Percentiles rank a stretch among this genome's conserved stretches.
These are phyloP conservation scores for Myriosclerotinia scirpicola DNA, from an alignment of 2,329 filamentous ascomycete species.

Conservation along the genomic window DNA sequence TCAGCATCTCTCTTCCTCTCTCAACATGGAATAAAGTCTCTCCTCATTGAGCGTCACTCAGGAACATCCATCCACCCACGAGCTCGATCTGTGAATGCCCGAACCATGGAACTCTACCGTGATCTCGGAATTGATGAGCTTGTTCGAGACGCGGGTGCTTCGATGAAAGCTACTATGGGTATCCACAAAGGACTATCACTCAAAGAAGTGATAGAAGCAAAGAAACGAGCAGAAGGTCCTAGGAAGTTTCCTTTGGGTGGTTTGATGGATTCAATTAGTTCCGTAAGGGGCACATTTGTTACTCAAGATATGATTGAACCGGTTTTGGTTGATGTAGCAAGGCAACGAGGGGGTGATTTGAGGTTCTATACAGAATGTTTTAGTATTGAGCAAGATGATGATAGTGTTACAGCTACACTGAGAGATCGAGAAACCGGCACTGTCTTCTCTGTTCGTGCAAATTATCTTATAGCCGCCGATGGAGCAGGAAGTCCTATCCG, in stretches of 20 bases:
- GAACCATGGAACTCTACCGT: conserved; percentile 44
- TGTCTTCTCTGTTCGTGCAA: conserved; percentile 34
- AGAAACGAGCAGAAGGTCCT: conserved; percentile 29
- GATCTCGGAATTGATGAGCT: conserved; percentile 37
- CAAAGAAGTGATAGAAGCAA: conserved; percentile 29
- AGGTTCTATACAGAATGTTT: conserved; percentile 41
- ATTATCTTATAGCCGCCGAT: conserved; percentile 45
- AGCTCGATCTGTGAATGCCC: conserved; percentile 41
- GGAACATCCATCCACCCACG: conserved; percentile 43
- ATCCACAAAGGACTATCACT: conserved; percentile 29
- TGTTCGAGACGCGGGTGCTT: conserved; percentile 30
- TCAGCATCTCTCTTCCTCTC: conserved; percentile 44
- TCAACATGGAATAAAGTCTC: conserved; percentile 38
- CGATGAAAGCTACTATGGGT: conserved; percentile 32
- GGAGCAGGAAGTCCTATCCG: conserved; percentile 40
- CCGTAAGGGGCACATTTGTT: conserved; percentile 36
- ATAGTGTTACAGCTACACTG: conserved; percentile 37
- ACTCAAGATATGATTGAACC: conserved; percentile 47
- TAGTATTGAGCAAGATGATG: conserved; percentile 31
- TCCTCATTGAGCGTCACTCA: conserved; percentile 44
- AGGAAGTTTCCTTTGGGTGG: conserved; percentile 28
- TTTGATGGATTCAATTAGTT: conserved; percentile 25
- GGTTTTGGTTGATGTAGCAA: conserved; percentile 41
- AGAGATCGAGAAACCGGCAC: conserved; percentile 26
- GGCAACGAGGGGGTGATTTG: conserved; percentile 41